phyloP scores from a whole-genome alignment of 257 asterid genomes.

The Hygrophila difformis region DNA sequence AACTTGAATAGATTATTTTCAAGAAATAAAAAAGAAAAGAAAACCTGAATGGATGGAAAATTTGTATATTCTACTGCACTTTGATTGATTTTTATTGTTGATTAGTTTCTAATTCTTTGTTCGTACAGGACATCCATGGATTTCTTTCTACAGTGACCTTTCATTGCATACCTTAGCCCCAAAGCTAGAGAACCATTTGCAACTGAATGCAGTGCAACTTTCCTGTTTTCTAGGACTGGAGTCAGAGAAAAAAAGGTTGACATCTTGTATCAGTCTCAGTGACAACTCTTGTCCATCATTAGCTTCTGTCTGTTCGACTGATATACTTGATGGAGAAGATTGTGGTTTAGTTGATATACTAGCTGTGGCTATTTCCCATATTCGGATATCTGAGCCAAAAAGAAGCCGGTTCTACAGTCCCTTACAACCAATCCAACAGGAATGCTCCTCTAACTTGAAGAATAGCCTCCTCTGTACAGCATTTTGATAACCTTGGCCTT shows the following conservation, averaged over 20 bases:
- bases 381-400: conserved; percentile 68
- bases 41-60: too few species aligned
- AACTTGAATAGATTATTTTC: too few species aligned
- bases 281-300: conserved; percentile 36
- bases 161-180: conserved; percentile 14
- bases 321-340: conserved; percentile 32
- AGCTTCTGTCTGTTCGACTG: conserved; percentile 22
- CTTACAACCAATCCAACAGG: conserved; percentile 37
- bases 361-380: conserved; percentile 60
- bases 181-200: conserved; percentile 25
- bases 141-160: conserved; percentile 35
- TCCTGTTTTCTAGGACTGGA: conserved; percentile 30
- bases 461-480: conserved; percentile 74
- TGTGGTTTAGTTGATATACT: conserved; percentile 50
- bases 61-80: too few species aligned
- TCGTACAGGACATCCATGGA: conserved; percentile 58
- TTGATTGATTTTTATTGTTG: not conserved
- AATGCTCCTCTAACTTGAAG: conserved; percentile 64
- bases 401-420: conserved; percentile 71
- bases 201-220: conserved; percentile 32
- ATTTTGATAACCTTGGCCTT: conserved; percentile 30
- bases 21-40: too few species aligned
- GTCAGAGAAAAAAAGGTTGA: conserved; percentile 45
- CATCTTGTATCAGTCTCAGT: conserved; percentile 27
- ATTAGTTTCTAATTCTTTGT: not conserved